Conservation (phyloP, 2,329 filamentous ascomycete species). For the Stagonosporopsis rhizophila region DNA sequence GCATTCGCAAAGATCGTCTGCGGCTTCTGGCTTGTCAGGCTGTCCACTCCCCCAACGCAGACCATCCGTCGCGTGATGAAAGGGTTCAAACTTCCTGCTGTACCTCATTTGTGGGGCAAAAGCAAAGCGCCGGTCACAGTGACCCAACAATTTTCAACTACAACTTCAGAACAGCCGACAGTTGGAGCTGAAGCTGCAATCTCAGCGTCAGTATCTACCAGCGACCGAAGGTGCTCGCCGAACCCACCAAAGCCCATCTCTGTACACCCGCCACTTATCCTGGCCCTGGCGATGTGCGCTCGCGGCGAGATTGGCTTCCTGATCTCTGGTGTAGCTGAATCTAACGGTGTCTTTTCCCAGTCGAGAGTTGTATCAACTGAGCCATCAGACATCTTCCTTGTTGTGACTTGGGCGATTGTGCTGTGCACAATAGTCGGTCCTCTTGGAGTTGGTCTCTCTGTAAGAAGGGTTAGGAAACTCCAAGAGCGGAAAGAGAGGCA, state of each 20-base stretch:
- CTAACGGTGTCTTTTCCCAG: constrained; percentile 56
- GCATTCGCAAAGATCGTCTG: constrained; percentile 55
- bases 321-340: constrained; percentile 72
- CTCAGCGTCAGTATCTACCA: constrained; percentile 6
- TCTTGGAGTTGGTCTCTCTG: constrained; percentile 59
- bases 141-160: neutral
- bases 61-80: constrained; percentile 11
- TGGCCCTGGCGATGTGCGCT: constrained; percentile 75
- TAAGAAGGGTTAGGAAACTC: constrained; percentile 55
- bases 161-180: neutral
- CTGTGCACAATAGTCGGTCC: constrained; percentile 64
- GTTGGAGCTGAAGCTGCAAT: neutral
- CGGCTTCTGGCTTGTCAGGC: constrained; percentile 52
- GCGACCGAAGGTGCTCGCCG: constrained; percentile 22
- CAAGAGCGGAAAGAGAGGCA: constrained; percentile 42
- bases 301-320: constrained; percentile 83
- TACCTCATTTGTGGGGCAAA: constrained; percentile 38
- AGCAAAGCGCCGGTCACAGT: neutral
- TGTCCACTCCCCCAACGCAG: constrained; percentile 32
- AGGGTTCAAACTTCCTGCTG: constrained; percentile 28
- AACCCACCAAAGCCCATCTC: constrained; percentile 61
- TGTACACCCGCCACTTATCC: constrained; percentile 70
- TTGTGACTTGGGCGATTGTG: constrained; percentile 64
- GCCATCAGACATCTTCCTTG: constrained; percentile 58
- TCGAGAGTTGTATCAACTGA: constrained; percentile 17